phyloP scores from a whole-genome alignment of 2,329 filamentous ascomycete genomes.

The Hymenoscyphus scutula region DNA sequence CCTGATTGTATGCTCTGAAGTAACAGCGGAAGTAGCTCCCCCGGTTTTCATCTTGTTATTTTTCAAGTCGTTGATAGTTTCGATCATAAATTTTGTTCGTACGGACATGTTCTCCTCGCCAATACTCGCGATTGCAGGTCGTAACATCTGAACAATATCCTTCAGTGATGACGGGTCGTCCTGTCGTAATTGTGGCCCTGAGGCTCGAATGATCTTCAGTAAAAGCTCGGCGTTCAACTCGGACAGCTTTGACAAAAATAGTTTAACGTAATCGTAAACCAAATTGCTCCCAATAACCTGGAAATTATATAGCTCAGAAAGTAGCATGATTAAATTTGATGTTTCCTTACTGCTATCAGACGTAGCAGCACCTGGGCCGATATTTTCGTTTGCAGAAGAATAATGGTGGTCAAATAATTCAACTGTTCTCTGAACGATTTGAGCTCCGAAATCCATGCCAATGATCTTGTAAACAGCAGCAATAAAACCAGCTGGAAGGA shows the following conservation, averaged over 20 bases:
- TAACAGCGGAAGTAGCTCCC: slow-evolving; percentile 66
- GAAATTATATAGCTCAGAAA: slow-evolving; percentile 89
- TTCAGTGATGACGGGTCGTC: slow-evolving; percentile 88
- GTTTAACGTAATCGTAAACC: slow-evolving; percentile 85
- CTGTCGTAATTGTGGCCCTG: slow-evolving; percentile 77
- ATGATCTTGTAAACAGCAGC: slow-evolving; percentile 83
- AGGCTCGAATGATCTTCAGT: slow-evolving; percentile 77
- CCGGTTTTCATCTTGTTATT: slow-evolving; percentile 86
- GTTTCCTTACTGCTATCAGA: slow-evolving; percentile 54
- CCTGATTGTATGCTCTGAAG: slow-evolving; percentile 76
- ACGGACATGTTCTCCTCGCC: slow-evolving; percentile 74
- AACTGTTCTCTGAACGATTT: slow-evolving; percentile 76
- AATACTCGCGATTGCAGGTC: slow-evolving; percentile 64
- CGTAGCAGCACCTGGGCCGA: slow-evolving; percentile 30
- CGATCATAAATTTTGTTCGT: slow-evolving; percentile 95
- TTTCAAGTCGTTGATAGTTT: slow-evolving; percentile 90
- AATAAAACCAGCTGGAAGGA: slow-evolving; percentile 86
- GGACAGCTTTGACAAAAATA: slow-evolving; percentile 70
- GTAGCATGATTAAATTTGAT: slow-evolving; percentile 75
- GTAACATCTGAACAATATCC: slow-evolving; percentile 79
- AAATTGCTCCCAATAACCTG: slow-evolving; percentile 80
- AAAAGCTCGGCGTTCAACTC: slow-evolving; percentile 88
- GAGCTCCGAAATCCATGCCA: slow-evolving; percentile 85
- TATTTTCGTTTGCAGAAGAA: slow-evolving; percentile 37
- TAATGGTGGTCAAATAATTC: slow-evolving; percentile 71